Percentiles rank a stretch among this genome's conserved stretches.
Conservation (phyloP, 805 yeast genomes). For the Nakazawaea wyomingensis region DNA sequence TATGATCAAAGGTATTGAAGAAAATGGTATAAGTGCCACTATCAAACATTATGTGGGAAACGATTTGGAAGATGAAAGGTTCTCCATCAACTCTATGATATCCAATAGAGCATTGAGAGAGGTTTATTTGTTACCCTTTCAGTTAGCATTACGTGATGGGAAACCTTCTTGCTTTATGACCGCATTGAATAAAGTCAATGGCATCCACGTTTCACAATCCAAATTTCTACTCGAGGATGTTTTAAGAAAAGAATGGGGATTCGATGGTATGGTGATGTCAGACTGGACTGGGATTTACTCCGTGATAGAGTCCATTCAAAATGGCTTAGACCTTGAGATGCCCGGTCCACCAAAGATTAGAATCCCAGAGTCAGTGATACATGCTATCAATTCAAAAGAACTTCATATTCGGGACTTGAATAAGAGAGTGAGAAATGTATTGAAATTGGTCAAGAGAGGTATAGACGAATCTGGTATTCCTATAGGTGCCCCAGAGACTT, state of each 20-base stretch:
- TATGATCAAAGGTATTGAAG: conserved; percentile 51
- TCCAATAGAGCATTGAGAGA: conserved; percentile 62
- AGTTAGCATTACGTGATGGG: conserved; percentile 48
- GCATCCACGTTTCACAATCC: conserved; percentile 49
- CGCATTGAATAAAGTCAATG: conserved; percentile 59
- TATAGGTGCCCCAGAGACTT: conserved; percentile 30
- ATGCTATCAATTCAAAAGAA: conserved; percentile 37
- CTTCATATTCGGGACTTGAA: conserved; percentile 37
- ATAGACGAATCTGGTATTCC: conserved; percentile 35
- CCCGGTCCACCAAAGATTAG: conserved; percentile 55
- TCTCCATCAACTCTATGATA: conserved; percentile 40
- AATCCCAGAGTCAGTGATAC: conserved; percentile 34
- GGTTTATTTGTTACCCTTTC: conserved; percentile 59
- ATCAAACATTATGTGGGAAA: conserved; percentile 61
- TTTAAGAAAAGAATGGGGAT: conserved; percentile 52
- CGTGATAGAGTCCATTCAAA: conserved; percentile 38
- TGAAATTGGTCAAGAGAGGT: conserved; percentile 41
- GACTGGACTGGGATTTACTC: conserved; percentile 63
- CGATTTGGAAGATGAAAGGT: conserved; percentile 55
- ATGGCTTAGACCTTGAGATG: conserved; percentile 63
- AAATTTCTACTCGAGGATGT: conserved; percentile 37
- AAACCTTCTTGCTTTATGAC: conserved; percentile 57
- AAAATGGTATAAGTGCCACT: conserved; percentile 45
- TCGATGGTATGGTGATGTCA: conserved; percentile 51
- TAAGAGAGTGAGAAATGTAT: conserved; percentile 42